Conservation (phyloP, 1,284 basidiomycete genomes). For the Cystobasidiaceae sp. region DNA sequence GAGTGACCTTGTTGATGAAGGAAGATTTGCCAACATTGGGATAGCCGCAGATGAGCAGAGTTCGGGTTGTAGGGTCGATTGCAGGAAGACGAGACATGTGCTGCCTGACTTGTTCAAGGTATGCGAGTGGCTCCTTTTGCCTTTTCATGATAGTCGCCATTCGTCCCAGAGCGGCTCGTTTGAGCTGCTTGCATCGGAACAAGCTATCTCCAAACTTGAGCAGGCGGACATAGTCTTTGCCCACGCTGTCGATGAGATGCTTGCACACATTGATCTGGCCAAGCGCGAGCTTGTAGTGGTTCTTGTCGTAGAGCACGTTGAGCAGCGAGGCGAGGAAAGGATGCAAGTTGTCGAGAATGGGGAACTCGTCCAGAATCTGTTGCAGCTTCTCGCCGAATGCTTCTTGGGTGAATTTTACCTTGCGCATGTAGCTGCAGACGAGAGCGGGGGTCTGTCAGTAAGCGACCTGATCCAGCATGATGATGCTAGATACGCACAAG, state of each 20-base stretch:
- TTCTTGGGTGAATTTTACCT: slow-evolving; percentile 96
- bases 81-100: slow-evolving; percentile 93
- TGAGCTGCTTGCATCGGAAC: slow-evolving; percentile 94
- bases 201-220: slow-evolving; percentile 94
- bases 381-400: slow-evolving; percentile 94
- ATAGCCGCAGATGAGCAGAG: slow-evolving; percentile 90
- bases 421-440: slow-evolving; percentile 73
- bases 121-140: slow-evolving; percentile 92
- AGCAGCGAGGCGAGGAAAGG: slow-evolving; percentile 88
- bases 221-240: slow-evolving; percentile 88
- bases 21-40: slow-evolving; percentile 96
- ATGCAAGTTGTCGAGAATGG: slow-evolving; percentile 92
- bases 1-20: slow-evolving; percentile 96
- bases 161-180: slow-evolving; percentile 62
- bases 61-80: slow-evolving; percentile 94
- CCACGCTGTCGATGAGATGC: slow-evolving; percentile 90
- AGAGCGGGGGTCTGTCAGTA: slow-evolving; percentile 58
- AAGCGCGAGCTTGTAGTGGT: slow-evolving; percentile 94
- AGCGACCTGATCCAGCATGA: slow-evolving; percentile 57
- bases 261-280: slow-evolving; percentile 88
- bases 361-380: slow-evolving; percentile 90
- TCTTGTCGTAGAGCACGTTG: slow-evolving; percentile 97
- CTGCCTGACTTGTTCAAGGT: slow-evolving; percentile 94
- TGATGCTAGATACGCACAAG: slow-evolving; percentile 48
- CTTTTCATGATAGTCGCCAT: slow-evolving; percentile 97